Percentiles rank a stretch among this genome's conserved stretches.
These are phyloP conservation scores for Jatropha multifida DNA, from an alignment of 441 rosid species.

Conservation along the genomic window DNA sequence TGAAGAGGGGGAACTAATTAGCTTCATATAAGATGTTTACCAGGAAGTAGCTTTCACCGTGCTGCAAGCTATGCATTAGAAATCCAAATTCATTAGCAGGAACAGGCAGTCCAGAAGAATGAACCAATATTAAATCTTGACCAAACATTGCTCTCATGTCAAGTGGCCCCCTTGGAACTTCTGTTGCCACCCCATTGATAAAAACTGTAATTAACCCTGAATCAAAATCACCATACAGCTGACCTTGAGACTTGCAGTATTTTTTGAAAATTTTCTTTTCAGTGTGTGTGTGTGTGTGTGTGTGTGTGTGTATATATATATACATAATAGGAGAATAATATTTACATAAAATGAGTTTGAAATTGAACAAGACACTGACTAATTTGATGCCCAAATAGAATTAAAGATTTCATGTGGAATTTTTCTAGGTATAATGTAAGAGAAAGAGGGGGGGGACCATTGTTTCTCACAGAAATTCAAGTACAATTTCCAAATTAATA, in stretches of 20 bases:
- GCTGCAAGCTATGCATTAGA: constrained; percentile 73
- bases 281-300: no score
- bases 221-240: no score
- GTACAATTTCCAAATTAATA: constrained; percentile 15
- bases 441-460: constrained; percentile 27
- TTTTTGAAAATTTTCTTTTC: no score
- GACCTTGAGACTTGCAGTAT: no score
- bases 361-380: background rate
- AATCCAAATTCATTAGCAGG: constrained; percentile 78
- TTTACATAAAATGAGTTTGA: background rate
- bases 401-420: constrained; percentile 20
- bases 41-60: constrained; percentile 95
- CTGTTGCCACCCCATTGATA: constrained; percentile 82
- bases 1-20: background rate
- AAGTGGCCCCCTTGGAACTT: constrained; percentile 73
- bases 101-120: constrained; percentile 74
- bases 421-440: constrained; percentile 21
- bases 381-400: constrained; percentile 7
- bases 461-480: constrained; percentile 17
- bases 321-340: background rate
- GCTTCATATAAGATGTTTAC: constrained; percentile 36
- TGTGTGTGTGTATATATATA: background rate
- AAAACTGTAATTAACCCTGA: constrained; percentile 73
- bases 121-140: constrained; percentile 64
- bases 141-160: constrained; percentile 80